Evolutionary conservation across 2,329 filamentous ascomycete species (phyloP).

Genomic region (Stylonectria norvegica): DNA sequence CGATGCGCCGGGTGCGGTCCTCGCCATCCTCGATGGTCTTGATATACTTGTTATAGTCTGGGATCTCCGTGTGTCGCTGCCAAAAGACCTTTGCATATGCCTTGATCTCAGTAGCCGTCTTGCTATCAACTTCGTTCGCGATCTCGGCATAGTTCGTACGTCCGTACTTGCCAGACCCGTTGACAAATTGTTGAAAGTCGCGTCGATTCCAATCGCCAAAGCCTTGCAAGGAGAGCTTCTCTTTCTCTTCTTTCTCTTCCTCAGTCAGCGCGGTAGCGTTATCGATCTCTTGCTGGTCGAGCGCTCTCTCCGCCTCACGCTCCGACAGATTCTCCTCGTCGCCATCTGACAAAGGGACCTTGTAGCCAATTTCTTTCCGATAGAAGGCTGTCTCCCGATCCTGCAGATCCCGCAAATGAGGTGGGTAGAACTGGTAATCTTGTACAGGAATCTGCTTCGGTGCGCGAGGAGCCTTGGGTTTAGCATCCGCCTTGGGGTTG

Average conservation of each 20-base stretch:
- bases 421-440: conserved; percentile 96
- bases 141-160: conserved; percentile 83
- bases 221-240: conserved; percentile 74
- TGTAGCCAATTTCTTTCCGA: conserved; percentile 94
- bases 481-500: conserved; percentile 79
- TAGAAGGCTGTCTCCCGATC: conserved; percentile 96
- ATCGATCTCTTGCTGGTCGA: conserved; percentile 91
- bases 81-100: conserved; percentile 94
- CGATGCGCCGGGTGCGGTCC: conserved; percentile 81
- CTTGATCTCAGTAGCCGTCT: conserved; percentile 79
- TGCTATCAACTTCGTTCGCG: conserved; percentile 85
- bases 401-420: conserved; percentile 79
- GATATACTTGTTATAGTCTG: conserved; percentile 85
- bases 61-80: conserved; percentile 88
- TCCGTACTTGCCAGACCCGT: conserved; percentile 89
- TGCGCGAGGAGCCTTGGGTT: conserved; percentile 91
- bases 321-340: conserved; percentile 83
- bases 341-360: conserved; percentile 84
- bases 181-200: conserved; percentile 98
- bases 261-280: conserved; percentile 84
- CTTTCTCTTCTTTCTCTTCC: conserved; percentile 84
- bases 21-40: conserved; percentile 89
- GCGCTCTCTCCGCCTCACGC: conserved; percentile 79
- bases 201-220: conserved; percentile 95
- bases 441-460: conserved; percentile 90